phyloP scores from a whole-genome alignment of 2,329 filamentous ascomycete species.

The Talaromyces sp. region DNA sequence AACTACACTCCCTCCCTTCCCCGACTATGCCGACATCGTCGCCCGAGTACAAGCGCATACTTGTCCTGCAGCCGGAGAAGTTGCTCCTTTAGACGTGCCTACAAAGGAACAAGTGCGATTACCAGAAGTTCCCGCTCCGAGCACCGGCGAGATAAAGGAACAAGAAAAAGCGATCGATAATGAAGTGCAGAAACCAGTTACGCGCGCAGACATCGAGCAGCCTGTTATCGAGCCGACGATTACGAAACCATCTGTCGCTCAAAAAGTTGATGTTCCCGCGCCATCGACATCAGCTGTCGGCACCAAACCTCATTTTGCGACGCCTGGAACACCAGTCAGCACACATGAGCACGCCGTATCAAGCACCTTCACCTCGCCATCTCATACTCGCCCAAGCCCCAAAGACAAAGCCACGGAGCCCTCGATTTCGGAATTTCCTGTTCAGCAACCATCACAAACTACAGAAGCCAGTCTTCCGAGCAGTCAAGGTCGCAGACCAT shows the following conservation, averaged over 20 bases:
- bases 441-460: slow-evolving; percentile 20
- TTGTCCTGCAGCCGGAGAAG: slow-evolving; percentile 39
- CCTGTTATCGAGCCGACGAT: background rate
- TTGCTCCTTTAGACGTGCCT: slow-evolving; percentile 28
- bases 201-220: slow-evolving; percentile 24
- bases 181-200: slow-evolving; percentile 6
- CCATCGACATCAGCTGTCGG: slow-evolving; percentile 3
- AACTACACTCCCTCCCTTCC: slow-evolving; percentile 49
- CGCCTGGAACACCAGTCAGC: slow-evolving; percentile 28
- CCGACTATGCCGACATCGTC: slow-evolving; percentile 32
- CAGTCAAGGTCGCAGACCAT: slow-evolving; percentile 32
- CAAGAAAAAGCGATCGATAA: slow-evolving; percentile 3
- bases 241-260: slow-evolving; percentile 1
- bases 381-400: slow-evolving; percentile 24
- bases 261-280: slow-evolving; percentile 13
- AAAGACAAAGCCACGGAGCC: slow-evolving; percentile 9
- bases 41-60: slow-evolving; percentile 31
- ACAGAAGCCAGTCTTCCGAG: slow-evolving; percentile 24
- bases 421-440: slow-evolving; percentile 11
- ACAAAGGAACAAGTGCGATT: background rate
- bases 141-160: background rate
- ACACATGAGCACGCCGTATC: slow-evolving; percentile 27
- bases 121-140: background rate
- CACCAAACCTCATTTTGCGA: slow-evolving; percentile 13
- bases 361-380: slow-evolving; percentile 25